Conservation (phyloP, 768 basidiomycete species). For the Tubosaeta sp. region DNA sequence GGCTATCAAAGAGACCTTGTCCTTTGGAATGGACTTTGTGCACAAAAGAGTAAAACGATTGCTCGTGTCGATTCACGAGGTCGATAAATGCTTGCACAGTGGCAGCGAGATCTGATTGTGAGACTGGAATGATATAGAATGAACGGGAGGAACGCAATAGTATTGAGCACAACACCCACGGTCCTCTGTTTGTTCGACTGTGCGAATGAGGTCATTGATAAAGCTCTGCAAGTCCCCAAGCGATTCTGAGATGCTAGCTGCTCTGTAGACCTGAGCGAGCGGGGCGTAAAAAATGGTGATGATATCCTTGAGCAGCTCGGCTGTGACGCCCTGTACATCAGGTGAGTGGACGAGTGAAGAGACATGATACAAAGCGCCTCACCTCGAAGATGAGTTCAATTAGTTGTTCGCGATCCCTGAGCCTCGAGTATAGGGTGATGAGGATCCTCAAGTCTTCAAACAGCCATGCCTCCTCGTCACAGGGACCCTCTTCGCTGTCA, state of each 20-base stretch:
- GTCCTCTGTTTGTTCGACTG: constrained; percentile 89
- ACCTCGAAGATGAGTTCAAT: constrained; percentile 96
- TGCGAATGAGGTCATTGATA: constrained; percentile 90
- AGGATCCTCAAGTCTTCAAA: constrained; percentile 87
- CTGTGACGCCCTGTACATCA: constrained; percentile 72
- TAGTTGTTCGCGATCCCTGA: constrained; percentile 87
- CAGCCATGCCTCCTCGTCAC: constrained; percentile 94
- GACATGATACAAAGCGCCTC: constrained; percentile 13
- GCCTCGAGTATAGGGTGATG: constrained; percentile 68
- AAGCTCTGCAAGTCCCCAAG: constrained; percentile 89
- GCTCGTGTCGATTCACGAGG: constrained; percentile 91
- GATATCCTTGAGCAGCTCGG: constrained; percentile 95
- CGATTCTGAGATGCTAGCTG: constrained; percentile 95
- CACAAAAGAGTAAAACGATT: constrained; percentile 93
- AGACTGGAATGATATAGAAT: constrained; percentile 43
- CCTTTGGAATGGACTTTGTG: constrained; percentile 99
- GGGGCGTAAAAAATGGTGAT: constrained; percentile 99
- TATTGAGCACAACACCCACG: constrained; percentile 51
- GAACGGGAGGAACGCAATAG: not conserved
- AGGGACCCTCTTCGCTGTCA: constrained; percentile 91
- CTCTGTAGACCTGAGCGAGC: constrained; percentile 93
- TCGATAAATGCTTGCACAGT: constrained; percentile 94
- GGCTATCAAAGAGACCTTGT: constrained; percentile 84
- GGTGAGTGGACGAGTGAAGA: constrained; percentile 2
- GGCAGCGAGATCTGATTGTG: constrained; percentile 73